Base-by-base conservation (phyloP, 176 grass and related monocot genomes). In the Oryza officinalis region DNA sequence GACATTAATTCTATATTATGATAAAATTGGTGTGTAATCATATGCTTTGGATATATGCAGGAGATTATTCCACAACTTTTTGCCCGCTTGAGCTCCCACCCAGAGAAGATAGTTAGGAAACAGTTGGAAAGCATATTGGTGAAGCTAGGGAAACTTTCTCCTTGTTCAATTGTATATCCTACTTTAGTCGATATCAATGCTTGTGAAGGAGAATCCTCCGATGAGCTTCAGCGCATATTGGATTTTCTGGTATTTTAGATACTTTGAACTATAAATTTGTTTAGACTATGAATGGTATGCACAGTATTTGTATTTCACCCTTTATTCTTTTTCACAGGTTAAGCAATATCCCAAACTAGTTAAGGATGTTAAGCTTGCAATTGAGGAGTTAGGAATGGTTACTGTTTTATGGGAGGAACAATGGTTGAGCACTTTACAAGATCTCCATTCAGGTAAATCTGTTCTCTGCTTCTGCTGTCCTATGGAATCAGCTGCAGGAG, bases 371-470 rank as follows among this genome's bases (percentile, higher is more conserved):
- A 92, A 90, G 71, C 90, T 98, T 82, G 95, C 83, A 66, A 95
- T 98, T 59, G 93, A 98, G 67, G 95, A 93, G 82, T 89, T 98
- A 70, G 95, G 91, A 67, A 94, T 90, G 88, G 93, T 98, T 40
- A 98, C 95, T 84, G 88, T 98, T 90, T 85, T 98, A 79, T 98
- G 95, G 95, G 95, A 98, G 92, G 95, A 98, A 83, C 95, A 94
- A 75, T 98, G 95, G 95, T 85, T 98, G 60, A 95, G 95, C 83
- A 98, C 95, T 63, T 90, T 98, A 90, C 95, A 98, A 81, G 95
- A 98, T 98, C 92, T 98, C 80, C 92, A 98, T 93, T 93, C 95
- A 90, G 95, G 95, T 98, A 91, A 88, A 26, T 60, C 31, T 82
- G 54, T 14, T 78, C 20, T 64, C 25, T 41, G 2, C 31, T 76